Evolutionary conservation across 106 monocot species (phyloP).

Genomic region (Acorus gramineus): DNA sequence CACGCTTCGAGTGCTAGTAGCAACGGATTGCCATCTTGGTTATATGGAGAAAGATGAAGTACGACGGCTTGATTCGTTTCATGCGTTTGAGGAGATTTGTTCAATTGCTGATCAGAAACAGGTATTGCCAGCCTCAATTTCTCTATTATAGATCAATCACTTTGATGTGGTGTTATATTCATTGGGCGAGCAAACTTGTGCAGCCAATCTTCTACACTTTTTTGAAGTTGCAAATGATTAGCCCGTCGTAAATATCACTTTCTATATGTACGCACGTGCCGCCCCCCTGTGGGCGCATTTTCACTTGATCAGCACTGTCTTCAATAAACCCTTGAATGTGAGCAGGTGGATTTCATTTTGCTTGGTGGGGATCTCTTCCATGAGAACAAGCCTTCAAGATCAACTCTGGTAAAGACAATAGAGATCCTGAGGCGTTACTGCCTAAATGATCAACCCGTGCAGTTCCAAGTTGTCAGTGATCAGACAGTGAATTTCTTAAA

Average conservation of each 20-base stretch:
- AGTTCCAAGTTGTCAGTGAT: conserved; percentile 97
- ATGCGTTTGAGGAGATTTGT: conserved; percentile 98
- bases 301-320: not conserved
- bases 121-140: conserved; percentile 18
- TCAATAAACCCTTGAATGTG: not conserved
- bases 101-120: conserved; percentile 85
- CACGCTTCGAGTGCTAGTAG: conserved; percentile 77
- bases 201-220: too few species aligned
- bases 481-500: conserved; percentile 90
- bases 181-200: too few species aligned
- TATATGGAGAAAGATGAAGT: conserved; percentile 99
- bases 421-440: conserved; percentile 80
- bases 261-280: too few species aligned
- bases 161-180: too few species aligned
- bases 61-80: conserved; percentile 91
- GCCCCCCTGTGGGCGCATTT: too few species aligned
- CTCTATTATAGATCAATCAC: too few species aligned
- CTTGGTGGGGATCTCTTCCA: conserved; percentile 97
- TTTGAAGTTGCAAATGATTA: too few species aligned
- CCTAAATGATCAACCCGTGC: conserved; percentile 83
- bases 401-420: conserved; percentile 79
- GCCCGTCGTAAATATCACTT: too few species aligned
- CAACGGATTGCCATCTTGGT: conserved; percentile 95
- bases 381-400: conserved; percentile 95
- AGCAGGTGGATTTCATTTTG: conserved; percentile 89